Evolutionary conservation across 805 yeast genomes (phyloP).

Genomic region (Ogataea nitratoaversa): DNA sequence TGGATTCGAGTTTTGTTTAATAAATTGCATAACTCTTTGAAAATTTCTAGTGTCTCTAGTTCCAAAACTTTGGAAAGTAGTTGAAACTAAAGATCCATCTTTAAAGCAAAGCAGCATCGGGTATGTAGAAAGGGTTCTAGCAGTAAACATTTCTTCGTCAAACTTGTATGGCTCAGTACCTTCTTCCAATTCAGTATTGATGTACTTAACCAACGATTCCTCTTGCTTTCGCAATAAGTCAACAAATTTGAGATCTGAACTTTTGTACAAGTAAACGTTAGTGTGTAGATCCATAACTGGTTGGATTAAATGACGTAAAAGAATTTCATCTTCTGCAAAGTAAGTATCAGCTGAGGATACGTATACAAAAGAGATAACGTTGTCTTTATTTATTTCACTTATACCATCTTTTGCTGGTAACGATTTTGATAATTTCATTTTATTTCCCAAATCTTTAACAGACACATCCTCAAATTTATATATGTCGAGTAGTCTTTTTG

Average conservation of each 20-base stretch:
- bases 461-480: conserved; percentile 34
- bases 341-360: conserved; percentile 46
- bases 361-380: conserved; percentile 51
- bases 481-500: conserved; percentile 44
- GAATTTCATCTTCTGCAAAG: conserved; percentile 57
- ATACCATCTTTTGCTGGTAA: conserved; percentile 14
- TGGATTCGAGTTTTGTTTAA: conserved; percentile 47
- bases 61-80: conserved; percentile 55
- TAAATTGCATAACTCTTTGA: conserved; percentile 45
- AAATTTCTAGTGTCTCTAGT: conserved; percentile 58
- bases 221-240: conserved; percentile 40
- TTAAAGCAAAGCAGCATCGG: conserved; percentile 64
- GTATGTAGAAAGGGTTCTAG: conserved; percentile 51
- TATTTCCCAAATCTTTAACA: conserved; percentile 18
- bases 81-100: conserved; percentile 49
- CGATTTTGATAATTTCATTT: conserved; percentile 13
- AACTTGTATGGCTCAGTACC: conserved; percentile 24
- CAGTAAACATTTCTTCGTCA: conserved; percentile 42
- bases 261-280: conserved; percentile 49
- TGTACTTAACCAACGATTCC: conserved; percentile 35
- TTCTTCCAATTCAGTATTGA: conserved; percentile 35
- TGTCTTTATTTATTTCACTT: conserved; percentile 28
- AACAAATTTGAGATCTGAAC: conserved; percentile 40
- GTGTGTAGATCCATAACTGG: conserved; percentile 54
- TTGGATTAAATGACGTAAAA: conserved; percentile 58